Conservation (phyloP, 1,284 basidiomycete genomes). For the Rhodofomes roseus region DNA sequence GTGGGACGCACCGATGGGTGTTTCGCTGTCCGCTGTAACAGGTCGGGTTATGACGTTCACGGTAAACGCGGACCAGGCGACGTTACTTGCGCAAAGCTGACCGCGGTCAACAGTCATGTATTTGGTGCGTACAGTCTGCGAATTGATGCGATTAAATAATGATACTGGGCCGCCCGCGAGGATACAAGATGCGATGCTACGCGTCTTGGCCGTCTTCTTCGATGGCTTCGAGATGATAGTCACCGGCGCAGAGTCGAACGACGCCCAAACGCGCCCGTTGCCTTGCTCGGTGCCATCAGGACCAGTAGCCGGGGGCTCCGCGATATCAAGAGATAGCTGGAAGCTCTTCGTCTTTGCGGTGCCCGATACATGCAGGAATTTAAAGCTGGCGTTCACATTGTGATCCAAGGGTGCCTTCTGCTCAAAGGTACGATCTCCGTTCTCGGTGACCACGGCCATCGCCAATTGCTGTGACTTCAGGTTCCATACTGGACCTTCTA, state of each 20-base stretch:
- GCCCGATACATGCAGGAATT: constrained; percentile 85
- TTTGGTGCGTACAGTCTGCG: constrained; percentile 94
- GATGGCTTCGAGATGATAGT: constrained; percentile 96
- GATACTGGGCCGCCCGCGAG: constrained; percentile 88
- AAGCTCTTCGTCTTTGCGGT: constrained; percentile 89
- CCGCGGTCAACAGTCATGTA: constrained; percentile 90
- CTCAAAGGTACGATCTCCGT: constrained; percentile 76
- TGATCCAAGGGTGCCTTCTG: constrained; percentile 78
- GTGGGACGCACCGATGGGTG: constrained; percentile 57
- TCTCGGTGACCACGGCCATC: constrained; percentile 84
- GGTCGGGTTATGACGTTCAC: constrained; percentile 71
- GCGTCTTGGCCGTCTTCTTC: constrained; percentile 94
- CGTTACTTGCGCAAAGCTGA: constrained; percentile 81
- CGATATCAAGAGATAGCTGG: constrained; percentile 78
- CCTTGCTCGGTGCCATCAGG: constrained; percentile 49
- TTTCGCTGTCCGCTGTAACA: constrained; percentile 46
- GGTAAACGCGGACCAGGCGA: constrained; percentile 91
- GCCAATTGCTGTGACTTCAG: constrained; percentile 77
- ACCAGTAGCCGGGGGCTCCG: constrained; percentile 57
- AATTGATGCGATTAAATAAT: constrained; percentile 95
- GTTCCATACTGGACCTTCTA: constrained; percentile 80
- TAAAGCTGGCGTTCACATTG: constrained; percentile 83
- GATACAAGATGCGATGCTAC: constrained; percentile 90
- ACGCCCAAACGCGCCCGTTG: constrained; percentile 77
- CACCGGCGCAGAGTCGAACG: constrained; percentile 88